Percentiles rank a stretch among this genome's conserved stretches.
phyloP scores from a whole-genome alignment of 73 alveolate genomes.

The Tetrahymena elliotti region DNA sequence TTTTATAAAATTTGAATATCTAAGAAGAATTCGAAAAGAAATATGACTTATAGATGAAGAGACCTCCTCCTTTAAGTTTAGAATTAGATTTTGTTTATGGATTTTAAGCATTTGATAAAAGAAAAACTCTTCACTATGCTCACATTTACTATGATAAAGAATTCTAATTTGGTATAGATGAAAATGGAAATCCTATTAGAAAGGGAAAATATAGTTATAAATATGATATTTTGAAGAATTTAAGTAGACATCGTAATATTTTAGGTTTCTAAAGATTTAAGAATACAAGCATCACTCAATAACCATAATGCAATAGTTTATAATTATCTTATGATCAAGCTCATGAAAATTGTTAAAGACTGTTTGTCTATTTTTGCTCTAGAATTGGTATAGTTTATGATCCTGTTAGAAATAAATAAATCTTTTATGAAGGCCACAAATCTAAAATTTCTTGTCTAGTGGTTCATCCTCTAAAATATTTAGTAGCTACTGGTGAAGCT shows the following conservation, averaged over 20 bases:
- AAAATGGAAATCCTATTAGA: not conserved
- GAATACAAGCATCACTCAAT: not conserved
- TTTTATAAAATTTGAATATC: not conserved
- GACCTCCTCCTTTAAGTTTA: conserved; percentile 61
- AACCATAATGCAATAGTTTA: not conserved
- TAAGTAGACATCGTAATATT: not conserved
- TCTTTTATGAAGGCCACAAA: conserved; percentile 87
- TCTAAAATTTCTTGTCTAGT: conserved; percentile 79
- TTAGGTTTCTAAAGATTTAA: not conserved
- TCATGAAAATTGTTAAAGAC: conserved; percentile 59
- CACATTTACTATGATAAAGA: conserved; percentile 38
- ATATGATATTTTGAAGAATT: not conserved
- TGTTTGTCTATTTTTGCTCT: conserved; percentile 63
- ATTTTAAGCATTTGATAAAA: conserved; percentile 53
- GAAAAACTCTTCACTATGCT: conserved; percentile 58
- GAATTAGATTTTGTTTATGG: conserved; percentile 70
- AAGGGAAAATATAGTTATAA: not conserved
- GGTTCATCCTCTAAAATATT: conserved; percentile 63
- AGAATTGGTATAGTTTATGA: conserved; percentile 80
- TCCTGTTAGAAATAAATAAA: conserved; percentile 65
- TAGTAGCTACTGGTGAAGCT: conserved; percentile 92
- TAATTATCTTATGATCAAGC: conserved; percentile 26
- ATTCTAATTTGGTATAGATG: not conserved
- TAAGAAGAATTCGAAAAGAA: conserved; percentile 12
- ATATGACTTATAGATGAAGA: conserved; percentile 17